These are phyloP conservation scores for Haplosporangium gracile DNA, from an alignment of 192 early-diverging fungal genomes.

Conservation along the genomic window DNA sequence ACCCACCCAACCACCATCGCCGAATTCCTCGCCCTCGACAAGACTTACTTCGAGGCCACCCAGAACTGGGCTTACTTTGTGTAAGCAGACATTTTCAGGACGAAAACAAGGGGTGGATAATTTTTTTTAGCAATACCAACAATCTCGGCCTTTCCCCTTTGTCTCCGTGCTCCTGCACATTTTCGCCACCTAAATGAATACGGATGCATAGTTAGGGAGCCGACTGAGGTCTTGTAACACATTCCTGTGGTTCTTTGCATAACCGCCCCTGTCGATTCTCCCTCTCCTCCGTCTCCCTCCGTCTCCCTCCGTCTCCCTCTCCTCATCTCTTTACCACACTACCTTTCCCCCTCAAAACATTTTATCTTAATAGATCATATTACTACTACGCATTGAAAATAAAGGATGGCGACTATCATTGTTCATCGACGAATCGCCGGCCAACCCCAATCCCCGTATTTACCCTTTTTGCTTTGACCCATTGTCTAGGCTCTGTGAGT, in stretches of 20 bases:
- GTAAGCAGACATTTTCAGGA: not conserved
- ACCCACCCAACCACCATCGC: conserved; percentile 27
- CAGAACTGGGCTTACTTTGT: conserved; percentile 47
- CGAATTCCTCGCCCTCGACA: conserved; percentile 43
- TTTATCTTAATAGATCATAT: not conserved
- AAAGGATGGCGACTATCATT: not conserved
- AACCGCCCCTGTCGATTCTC: not conserved
- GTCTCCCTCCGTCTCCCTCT: not conserved
- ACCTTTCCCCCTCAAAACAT: not conserved
- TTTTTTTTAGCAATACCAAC: not conserved
- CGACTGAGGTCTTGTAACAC: not conserved
- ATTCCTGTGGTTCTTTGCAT: not conserved
- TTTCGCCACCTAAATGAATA: too few relatives aligned
- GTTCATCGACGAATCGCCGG: not conserved
- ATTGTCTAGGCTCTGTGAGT: too few relatives aligned
- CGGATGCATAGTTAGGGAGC: not conserved
- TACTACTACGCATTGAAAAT: not conserved
- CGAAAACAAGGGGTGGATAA: not conserved
- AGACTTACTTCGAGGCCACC: conserved; percentile 19
- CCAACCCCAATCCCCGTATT: not conserved
- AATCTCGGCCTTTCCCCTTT: not conserved
- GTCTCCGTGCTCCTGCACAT: not conserved
- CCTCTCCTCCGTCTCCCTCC: not conserved
- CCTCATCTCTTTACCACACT: not conserved
- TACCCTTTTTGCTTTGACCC: not conserved